A percentile compares a stretch with the other conserved stretches of the same genome.
phyloP scores from a whole-genome alignment of 305 asterid species.

The Lippia alba region DNA sequence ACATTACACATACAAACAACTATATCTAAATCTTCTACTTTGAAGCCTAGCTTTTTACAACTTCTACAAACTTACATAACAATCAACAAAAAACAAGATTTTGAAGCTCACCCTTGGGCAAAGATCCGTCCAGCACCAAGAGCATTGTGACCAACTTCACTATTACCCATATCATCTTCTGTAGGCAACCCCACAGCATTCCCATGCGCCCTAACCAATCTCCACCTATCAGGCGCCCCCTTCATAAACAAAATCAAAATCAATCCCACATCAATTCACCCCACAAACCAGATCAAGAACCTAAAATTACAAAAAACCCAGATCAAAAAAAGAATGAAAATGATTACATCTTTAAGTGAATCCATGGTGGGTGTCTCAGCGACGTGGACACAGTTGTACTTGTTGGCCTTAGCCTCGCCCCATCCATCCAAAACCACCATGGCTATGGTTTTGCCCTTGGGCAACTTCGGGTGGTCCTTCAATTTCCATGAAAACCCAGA shows the following conservation, averaged over 20 bases:
- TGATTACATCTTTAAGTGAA: constrained; percentile 62
- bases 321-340: neutral
- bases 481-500: constrained; percentile 72
- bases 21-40: neutral
- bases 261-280: constrained; percentile 7
- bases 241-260: constrained; percentile 33
- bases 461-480: constrained; percentile 64
- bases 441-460: constrained; percentile 65
- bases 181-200: constrained; percentile 81
- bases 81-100: neutral
- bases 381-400: constrained; percentile 67
- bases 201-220: constrained; percentile 84
- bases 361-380: constrained; percentile 84
- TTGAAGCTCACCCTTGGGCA: constrained; percentile 69
- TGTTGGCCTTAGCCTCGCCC: constrained; percentile 75
- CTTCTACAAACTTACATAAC: no score
- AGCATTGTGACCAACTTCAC: constrained; percentile 92
- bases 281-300: neutral
- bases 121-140: constrained; percentile 87
- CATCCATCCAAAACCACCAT: constrained; percentile 78
- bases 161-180: constrained; percentile 88
- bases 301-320: neutral
- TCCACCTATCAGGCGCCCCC: constrained; percentile 85
- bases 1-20: neutral
- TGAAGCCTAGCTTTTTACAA: neutral